Evolutionary conservation across 1,139 yeast genomes (phyloP).

Genomic region (Debaryomyces sp.): DNA sequence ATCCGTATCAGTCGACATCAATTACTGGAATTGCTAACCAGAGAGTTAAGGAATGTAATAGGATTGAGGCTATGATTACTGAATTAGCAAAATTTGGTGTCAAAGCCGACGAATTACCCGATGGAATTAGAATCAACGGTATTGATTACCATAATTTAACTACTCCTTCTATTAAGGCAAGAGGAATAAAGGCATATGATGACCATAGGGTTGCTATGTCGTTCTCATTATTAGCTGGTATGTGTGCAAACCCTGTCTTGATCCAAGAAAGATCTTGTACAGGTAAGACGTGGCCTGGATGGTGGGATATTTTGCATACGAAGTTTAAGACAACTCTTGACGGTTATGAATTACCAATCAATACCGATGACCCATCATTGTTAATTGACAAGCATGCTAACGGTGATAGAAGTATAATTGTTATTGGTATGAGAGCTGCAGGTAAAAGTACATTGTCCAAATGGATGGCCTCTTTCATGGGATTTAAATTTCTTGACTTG

Average conservation of each 20-base stretch:
- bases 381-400: slow-evolving; percentile 23
- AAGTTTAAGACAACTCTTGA: slow-evolving; percentile 64
- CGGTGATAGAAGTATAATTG: slow-evolving; percentile 62
- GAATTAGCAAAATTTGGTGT: slow-evolving; percentile 93
- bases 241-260: slow-evolving; percentile 58
- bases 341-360: slow-evolving; percentile 59
- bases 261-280: slow-evolving; percentile 90
- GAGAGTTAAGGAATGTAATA: slow-evolving; percentile 94
- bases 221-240: slow-evolving; percentile 78
- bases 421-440: slow-evolving; percentile 98
- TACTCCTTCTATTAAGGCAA: slow-evolving; percentile 46
- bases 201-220: slow-evolving; percentile 99
- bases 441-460: slow-evolving; percentile 89
- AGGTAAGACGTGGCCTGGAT: slow-evolving; percentile 99
- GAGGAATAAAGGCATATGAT: slow-evolving; percentile 79
- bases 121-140: slow-evolving; percentile 89
- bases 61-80: slow-evolving; percentile 92
- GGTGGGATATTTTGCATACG: slow-evolving; percentile 94
- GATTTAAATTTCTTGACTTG: slow-evolving; percentile 75
- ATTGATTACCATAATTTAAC: slow-evolving; percentile 48
- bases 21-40: slow-evolving; percentile 97
- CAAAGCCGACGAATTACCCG: slow-evolving; percentile 77
- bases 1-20: slow-evolving; percentile 58
- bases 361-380: slow-evolving; percentile 17
- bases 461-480: slow-evolving; percentile 75